Evolutionary conservation across 2,329 filamentous ascomycete species (phyloP).

Genomic region (Cytospora piceicola): DNA sequence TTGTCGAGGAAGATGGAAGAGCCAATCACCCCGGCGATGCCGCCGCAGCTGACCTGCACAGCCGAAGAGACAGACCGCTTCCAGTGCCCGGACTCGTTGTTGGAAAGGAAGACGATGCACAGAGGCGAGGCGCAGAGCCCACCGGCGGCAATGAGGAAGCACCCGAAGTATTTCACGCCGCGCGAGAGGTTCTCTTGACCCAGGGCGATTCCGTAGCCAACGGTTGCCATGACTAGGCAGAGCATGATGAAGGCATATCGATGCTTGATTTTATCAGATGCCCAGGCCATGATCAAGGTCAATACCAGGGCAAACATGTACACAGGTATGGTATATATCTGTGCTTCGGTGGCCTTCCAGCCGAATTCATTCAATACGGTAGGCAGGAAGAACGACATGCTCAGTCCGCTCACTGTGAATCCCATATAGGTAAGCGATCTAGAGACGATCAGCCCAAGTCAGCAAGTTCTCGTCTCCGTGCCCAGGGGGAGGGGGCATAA

Average conservation of each 20-base stretch:
- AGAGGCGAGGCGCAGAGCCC: constrained; percentile 60
- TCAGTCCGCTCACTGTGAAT: constrained; percentile 1
- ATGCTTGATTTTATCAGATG: constrained; percentile 54
- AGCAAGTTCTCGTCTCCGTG: not conserved
- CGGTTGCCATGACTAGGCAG: constrained; percentile 52
- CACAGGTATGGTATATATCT: constrained; percentile 44
- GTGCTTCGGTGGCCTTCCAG: constrained; percentile 41
- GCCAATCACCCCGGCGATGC: constrained; percentile 54
- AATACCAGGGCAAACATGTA: constrained; percentile 41
- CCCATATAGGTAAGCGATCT: no score
- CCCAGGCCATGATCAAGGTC: constrained; percentile 44
- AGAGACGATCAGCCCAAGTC: no score
- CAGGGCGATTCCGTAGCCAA: constrained; percentile 61
- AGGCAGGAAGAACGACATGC: constrained; percentile 43
- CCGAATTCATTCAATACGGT: constrained; percentile 45
- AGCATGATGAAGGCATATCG: constrained; percentile 58
- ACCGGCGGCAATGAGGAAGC: constrained; percentile 58
- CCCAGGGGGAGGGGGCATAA: not conserved
- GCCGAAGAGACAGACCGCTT: constrained; percentile 59
- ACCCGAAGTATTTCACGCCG: constrained; percentile 56
- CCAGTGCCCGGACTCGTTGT: constrained; percentile 61
- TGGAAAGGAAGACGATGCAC: constrained; percentile 59
- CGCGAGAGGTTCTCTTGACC: constrained; percentile 50
- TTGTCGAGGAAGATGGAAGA: constrained; percentile 54
- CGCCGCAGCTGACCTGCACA: constrained; percentile 56